Base-by-base conservation (phyloP, 805 yeast species). In the Debaryomyces maramus region DNA sequence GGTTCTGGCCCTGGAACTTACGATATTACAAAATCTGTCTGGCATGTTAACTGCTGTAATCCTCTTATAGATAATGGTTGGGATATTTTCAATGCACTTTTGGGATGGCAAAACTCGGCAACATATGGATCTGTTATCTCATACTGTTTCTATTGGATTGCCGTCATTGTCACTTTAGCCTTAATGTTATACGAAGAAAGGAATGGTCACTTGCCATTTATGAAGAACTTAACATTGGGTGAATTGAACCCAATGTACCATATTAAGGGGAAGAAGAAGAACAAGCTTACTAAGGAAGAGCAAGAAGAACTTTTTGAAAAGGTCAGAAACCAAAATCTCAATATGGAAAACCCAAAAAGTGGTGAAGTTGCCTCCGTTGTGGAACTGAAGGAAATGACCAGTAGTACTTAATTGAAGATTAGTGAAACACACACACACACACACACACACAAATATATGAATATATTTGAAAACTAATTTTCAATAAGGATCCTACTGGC, bases 21-120 rank as follows among this genome's bases (percentile, higher is more conserved):
- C 67, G 83, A 91, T 65, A 79, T 91, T 55, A 55, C 72, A 36
- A 77, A 76, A 56, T 67, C 85, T 10, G 97, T 91, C 19, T 91
- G 96, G 90, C 99, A 91, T 69, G 95, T 91, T 46, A 89, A 91
- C 76, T 91, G 97, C 71, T 91, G 98, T 73, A 89, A 89, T 67
- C 97, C 97, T 33, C 90, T 85, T 64, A 72, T 75, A 43, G 91
- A 85, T 66, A 81, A 83, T 53, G 98, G 97, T 70, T 91, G 98
- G 98, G 96, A 89, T 77, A 82, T 91, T 46, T 91, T 91, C 77
- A 91, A 91, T 59, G 88, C 97, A 19, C 65, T 91, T 41, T 72
- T 91, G 48, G 99, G 98, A 47, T 91, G 99, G 99, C 96, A 89
- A 71, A 91, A 91, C 68, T 79, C 96, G 39, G 98, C 97, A 44